Evolutionary conservation across 2,329 filamentous ascomycete genomes (phyloP).

Genomic region (Dissoconium aciculare): DNA sequence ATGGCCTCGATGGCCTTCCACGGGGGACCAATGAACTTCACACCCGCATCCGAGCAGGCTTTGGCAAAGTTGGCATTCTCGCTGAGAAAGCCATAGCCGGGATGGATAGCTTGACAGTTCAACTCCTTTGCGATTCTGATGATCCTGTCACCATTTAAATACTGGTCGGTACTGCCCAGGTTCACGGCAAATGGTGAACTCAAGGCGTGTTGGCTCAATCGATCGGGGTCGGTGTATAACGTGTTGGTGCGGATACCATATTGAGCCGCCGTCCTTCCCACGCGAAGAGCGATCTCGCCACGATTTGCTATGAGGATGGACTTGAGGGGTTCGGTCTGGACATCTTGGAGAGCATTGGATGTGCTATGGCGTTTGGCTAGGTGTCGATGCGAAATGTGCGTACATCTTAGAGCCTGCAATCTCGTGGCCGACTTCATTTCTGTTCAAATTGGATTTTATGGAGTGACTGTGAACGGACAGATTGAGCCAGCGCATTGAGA

Average conservation of each 20-base stretch:
- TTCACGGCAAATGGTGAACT: slow-evolving; percentile 72
- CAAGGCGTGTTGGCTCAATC: slow-evolving; percentile 71
- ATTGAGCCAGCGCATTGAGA: too few species aligned
- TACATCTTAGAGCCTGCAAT: too few species aligned
- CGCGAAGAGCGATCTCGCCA: slow-evolving; percentile 89
- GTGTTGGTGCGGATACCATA: slow-evolving; percentile 89
- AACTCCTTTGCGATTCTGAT: slow-evolving; percentile 74
- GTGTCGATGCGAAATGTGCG: too few species aligned
- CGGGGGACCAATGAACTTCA: slow-evolving; percentile 89
- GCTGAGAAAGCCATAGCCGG: slow-evolving; percentile 85
- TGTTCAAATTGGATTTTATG: too few species aligned
- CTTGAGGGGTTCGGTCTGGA: slow-evolving; percentile 17
- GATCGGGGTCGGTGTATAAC: slow-evolving; percentile 86
- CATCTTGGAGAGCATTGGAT: slow-evolving; percentile 10
- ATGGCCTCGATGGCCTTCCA: slow-evolving; percentile 61
- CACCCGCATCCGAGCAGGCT: slow-evolving; percentile 73
- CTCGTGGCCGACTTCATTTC: too few species aligned
- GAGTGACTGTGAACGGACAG: neutral
- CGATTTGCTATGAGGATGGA: slow-evolving; percentile 93
- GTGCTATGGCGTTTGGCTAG: too few species aligned
- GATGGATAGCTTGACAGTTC: slow-evolving; percentile 82
- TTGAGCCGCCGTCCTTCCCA: slow-evolving; percentile 71
- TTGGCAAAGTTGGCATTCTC: slow-evolving; percentile 87
- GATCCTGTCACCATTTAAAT: slow-evolving; percentile 86
- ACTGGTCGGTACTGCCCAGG: slow-evolving; percentile 68